Evolutionary conservation across 306 rosid species (phyloP), one percentile per base, ranked within the genome.

Genomic region (Quillaja saponaria): DNA sequence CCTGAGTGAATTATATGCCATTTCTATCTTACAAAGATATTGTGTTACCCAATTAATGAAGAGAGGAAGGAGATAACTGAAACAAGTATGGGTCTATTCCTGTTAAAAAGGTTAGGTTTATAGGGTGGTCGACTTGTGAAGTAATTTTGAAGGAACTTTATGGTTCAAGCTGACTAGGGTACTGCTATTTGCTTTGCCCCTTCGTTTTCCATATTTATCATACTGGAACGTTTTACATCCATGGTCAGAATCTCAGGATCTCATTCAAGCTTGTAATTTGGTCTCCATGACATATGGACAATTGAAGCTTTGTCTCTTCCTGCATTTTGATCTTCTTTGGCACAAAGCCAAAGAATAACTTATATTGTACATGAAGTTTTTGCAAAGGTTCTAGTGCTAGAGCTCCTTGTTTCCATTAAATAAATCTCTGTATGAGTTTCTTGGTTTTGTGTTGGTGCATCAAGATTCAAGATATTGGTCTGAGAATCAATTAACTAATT

Each of bases 351-450:
- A 18, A 35, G 34, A 46, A 4, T 18, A 13, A 41, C 40, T 21
- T 33, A 25, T 25, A 2, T 25, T 4, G 4, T 25, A n/a, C n/a
- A n/a, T n/a, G n/a, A n/a, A n/a, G n/a, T 4, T 25, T 25, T 20
- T n/a, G 39, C n/a, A 4, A 33, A 18, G 8, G 60, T 20, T 13
- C 21, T 33, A 46, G 38, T 25, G 2, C 31, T 25, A 25, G 31
- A 62, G 47, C 8, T 55, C 53, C 20, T n/a, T 31, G 31, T 31
- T 25, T 25, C 38, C 47, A 33, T 34, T 34, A 19, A 50, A 58
- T 64, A 18, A 58, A 50, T 57, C 39, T 44, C 38, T 41, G 34
- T 33, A 15, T 39, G 37, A 55, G 21, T 54, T 17, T 17, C 15
- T 15, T 8, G 12, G 1, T 34, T 33, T 33, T 18, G 7, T 34